These are phyloP conservation scores for Coprinopsis marcescibilis DNA, from an alignment of 768 basidiomycete genomes.

Conservation along the genomic window DNA sequence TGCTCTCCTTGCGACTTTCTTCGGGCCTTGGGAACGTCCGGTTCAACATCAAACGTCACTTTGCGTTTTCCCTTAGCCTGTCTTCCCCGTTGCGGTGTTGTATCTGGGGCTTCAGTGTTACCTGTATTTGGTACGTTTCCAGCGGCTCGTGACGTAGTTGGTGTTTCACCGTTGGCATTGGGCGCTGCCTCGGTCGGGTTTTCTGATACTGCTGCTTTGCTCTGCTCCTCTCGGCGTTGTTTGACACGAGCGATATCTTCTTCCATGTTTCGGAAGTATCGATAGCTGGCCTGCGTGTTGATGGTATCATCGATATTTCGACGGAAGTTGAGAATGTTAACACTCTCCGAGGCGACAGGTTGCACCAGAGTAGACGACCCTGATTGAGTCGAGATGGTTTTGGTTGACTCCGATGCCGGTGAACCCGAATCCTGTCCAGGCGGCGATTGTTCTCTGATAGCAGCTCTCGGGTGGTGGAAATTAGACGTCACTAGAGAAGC, in stretches of 20 bases:
- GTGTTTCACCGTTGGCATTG: conserved; percentile 14
- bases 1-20: conserved; percentile 28
- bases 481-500: conserved; percentile 58
- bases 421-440: conserved; percentile 18
- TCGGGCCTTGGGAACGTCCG: conserved; percentile 46
- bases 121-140: conserved; percentile 15
- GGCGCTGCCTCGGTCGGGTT: conserved; percentile 18
- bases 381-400: conserved; percentile 24
- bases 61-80: conserved; percentile 53
- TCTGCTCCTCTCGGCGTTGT: conserved; percentile 12
- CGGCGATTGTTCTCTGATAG: conserved; percentile 15
- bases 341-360: conserved; percentile 18
- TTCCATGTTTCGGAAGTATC: conserved; percentile 38
- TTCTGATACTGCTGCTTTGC: conserved; percentile 13
- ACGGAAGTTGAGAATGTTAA: conserved; percentile 35
- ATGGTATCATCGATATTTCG: conserved; percentile 34
- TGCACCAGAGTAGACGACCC: conserved; percentile 30
- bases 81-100: conserved; percentile 22
- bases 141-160: conserved; percentile 14
- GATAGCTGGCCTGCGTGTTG: conserved; percentile 42
- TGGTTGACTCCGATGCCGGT: conserved; percentile 17
- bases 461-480: conserved; percentile 50
- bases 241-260: conserved; percentile 34
- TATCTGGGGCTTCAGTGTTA: conserved; percentile 6
- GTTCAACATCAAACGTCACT: conserved; percentile 69